Conservation (phyloP, 306 rosid genomes). For the Leucaena leucocephala region DNA sequence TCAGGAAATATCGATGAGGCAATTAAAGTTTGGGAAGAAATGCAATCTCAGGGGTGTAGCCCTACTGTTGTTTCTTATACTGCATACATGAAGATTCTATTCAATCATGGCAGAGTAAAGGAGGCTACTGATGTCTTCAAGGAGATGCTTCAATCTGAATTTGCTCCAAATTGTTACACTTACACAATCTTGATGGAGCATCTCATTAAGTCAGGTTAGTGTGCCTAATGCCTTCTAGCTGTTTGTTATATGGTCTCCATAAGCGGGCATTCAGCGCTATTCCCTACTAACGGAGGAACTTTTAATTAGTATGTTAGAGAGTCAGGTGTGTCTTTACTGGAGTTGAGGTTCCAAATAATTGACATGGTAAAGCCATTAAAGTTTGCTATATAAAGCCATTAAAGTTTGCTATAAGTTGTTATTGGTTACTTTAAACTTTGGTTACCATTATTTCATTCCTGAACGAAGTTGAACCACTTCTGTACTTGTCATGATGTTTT, state of each 20-base stretch:
- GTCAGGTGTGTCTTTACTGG: not conserved
- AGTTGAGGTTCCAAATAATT: not conserved
- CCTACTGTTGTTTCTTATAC: slow-evolving; percentile 81
- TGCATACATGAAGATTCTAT: slow-evolving; percentile 73
- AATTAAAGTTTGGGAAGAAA: slow-evolving; percentile 70
- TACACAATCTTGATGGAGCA: slow-evolving; percentile 77
- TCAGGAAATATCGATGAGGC: slow-evolving; percentile 68
- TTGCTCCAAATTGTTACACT: slow-evolving; percentile 69
- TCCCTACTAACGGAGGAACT: not conserved
- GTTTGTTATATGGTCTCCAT: slow-evolving; percentile 46
- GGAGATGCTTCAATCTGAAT: slow-evolving; percentile 68
- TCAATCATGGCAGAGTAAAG: slow-evolving; percentile 46
- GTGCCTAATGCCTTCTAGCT: slow-evolving; percentile 25
- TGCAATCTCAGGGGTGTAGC: slow-evolving; percentile 58
- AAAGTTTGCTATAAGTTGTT: not conserved
- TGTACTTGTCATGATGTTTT: slow-evolving; percentile 8
- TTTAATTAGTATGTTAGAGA: not conserved
- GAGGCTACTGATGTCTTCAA: slow-evolving; percentile 68
- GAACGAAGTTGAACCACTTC: not conserved
- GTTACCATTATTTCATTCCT: not conserved
- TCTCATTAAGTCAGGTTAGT: slow-evolving; percentile 73
- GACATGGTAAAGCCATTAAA: not conserved
- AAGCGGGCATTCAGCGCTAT: not conserved
- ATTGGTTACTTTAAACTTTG: not conserved
- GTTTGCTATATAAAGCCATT: not conserved